These are phyloP conservation scores for Berberis thunbergii DNA, from an alignment of 164 flowering plant species.

Conservation along the genomic window DNA sequence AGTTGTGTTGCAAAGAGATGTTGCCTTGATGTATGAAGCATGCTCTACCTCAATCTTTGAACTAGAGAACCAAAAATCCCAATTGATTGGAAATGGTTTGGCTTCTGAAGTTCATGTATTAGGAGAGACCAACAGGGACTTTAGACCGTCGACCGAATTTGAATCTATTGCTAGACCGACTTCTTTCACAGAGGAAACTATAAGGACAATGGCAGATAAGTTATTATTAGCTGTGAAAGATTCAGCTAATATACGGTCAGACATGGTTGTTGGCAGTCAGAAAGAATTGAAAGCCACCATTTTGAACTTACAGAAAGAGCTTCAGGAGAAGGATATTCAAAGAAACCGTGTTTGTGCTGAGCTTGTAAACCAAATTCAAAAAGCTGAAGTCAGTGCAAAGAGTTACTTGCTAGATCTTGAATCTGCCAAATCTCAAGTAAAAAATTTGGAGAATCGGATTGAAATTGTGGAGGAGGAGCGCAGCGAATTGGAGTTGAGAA, in stretches of 20 bases:
- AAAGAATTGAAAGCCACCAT: slow-evolving; percentile 63
- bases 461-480: slow-evolving; percentile 40
- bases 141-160: slow-evolving; percentile 11
- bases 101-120: slow-evolving; percentile 6
- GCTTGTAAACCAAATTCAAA: slow-evolving; percentile 78
- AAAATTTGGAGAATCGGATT: slow-evolving; percentile 42
- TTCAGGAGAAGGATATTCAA: slow-evolving; percentile 86
- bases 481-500: slow-evolving; percentile 31
- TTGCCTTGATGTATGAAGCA: slow-evolving; percentile 53
- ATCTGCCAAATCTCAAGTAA: slow-evolving; percentile 32
- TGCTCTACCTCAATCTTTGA: slow-evolving; percentile 44
- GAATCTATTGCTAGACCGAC: slow-evolving; percentile 17
- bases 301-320: slow-evolving; percentile 58
- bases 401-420: slow-evolving; percentile 48
- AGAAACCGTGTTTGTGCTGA: slow-evolving; percentile 61
- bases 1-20: slow-evolving; percentile 24
- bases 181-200: slow-evolving; percentile 35
- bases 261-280: slow-evolving; percentile 28
- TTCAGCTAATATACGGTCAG: slow-evolving; percentile 27
- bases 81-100: slow-evolving; percentile 20
- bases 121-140: slow-evolving; percentile 11
- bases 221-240: slow-evolving; percentile 42
- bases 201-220: slow-evolving; percentile 38
- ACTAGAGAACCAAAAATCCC: slow-evolving; percentile 43
- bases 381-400: slow-evolving; percentile 61